Conservation (phyloP, 208 protist species). For the Endotrypanum monterogeii region DNA sequence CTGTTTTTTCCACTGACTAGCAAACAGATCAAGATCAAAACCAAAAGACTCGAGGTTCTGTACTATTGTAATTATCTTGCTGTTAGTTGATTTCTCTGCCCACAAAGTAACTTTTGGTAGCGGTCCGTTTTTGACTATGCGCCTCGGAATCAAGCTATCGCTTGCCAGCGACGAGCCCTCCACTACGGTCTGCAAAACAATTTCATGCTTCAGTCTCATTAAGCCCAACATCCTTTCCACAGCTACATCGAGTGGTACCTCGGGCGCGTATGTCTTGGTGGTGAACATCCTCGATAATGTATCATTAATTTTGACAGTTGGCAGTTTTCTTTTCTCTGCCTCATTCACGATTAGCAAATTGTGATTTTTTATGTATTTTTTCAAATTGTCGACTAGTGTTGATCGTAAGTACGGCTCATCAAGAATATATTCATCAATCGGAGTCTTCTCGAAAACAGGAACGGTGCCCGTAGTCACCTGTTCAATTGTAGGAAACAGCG, state of each 20-base stretch:
- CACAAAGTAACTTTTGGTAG: slow-evolving; percentile 49
- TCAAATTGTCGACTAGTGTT: slow-evolving; percentile 46
- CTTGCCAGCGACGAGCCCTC: slow-evolving; percentile 30
- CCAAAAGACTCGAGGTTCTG: slow-evolving; percentile 58
- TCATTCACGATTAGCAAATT: slow-evolving; percentile 32
- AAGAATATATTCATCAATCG: slow-evolving; percentile 19
- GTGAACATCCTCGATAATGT: slow-evolving; percentile 32
- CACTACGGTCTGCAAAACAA: slow-evolving; percentile 55
- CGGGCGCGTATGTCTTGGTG: slow-evolving; percentile 11
- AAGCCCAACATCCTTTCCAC: slow-evolving; percentile 35
- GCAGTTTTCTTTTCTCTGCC: slow-evolving; percentile 22
- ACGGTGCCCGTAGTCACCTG: slow-evolving; percentile 18
- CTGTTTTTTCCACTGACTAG: slow-evolving; percentile 49
- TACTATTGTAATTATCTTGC: slow-evolving; percentile 67
- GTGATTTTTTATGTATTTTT: slow-evolving; percentile 48
- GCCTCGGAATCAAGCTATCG: slow-evolving; percentile 32
- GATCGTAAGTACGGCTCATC: slow-evolving; percentile 48
- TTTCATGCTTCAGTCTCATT: slow-evolving; percentile 55
- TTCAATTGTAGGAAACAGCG: slow-evolving; percentile 22
- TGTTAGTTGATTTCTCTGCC: slow-evolving; percentile 48
- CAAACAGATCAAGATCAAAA: slow-evolving; percentile 55
- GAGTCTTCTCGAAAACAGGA: slow-evolving; percentile 3
- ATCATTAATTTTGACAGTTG: slow-evolving; percentile 46
- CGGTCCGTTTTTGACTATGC: slow-evolving; percentile 40
- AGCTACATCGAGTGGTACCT: slow-evolving; percentile 43